A percentile compares a stretch with the other conserved stretches of the same genome.
Conservation (phyloP, 1,139 yeast genomes). For the Yamadazyma pseudoaaseri region DNA sequence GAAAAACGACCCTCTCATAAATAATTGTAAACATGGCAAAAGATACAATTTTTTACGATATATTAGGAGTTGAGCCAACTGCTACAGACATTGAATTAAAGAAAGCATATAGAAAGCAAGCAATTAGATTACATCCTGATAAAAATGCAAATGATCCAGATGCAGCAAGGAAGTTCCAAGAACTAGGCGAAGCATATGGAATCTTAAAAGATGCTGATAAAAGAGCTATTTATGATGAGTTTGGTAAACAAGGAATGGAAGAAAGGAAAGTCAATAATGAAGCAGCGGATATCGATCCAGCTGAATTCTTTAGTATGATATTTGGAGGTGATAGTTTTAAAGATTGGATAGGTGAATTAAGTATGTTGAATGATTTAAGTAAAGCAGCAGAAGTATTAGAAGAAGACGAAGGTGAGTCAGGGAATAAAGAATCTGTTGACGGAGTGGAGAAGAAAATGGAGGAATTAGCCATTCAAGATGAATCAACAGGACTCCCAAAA, state of each 20-base stretch:
- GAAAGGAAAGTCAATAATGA: conserved; percentile 21
- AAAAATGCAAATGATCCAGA: conserved; percentile 76
- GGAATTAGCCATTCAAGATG: conserved; percentile 9
- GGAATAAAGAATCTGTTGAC: background rate
- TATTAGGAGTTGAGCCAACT: conserved; percentile 72
- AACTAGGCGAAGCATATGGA: conserved; percentile 59
- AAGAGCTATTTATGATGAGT: conserved; percentile 41
- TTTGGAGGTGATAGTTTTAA: conserved; percentile 78
- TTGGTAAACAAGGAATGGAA: conserved; percentile 43
- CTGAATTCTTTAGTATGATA: conserved; percentile 67
- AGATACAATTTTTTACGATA: conserved; percentile 86
- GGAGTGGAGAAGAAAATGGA: conserved; percentile 5
- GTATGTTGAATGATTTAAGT: conserved; percentile 77
- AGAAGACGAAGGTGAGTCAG: conserved; percentile 21
- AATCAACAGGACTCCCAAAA: conserved; percentile 3
- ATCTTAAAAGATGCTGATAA: conserved; percentile 36
- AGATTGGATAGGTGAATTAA: conserved; percentile 82
- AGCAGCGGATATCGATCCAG: conserved; percentile 32
- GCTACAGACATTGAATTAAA: conserved; percentile 85
- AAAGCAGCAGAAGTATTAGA: conserved; percentile 67
- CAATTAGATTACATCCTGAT: conserved; percentile 93
- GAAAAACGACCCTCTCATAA: too few relatives aligned
- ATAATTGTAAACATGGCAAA: conserved; percentile 71
- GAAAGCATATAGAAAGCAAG: conserved; percentile 91
- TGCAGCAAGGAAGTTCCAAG: conserved; percentile 95